A percentile compares a stretch with the other conserved stretches of the same genome.
Conservation (phyloP, 2,329 filamentous ascomycete genomes). For the Exutisphaerella laricina region DNA sequence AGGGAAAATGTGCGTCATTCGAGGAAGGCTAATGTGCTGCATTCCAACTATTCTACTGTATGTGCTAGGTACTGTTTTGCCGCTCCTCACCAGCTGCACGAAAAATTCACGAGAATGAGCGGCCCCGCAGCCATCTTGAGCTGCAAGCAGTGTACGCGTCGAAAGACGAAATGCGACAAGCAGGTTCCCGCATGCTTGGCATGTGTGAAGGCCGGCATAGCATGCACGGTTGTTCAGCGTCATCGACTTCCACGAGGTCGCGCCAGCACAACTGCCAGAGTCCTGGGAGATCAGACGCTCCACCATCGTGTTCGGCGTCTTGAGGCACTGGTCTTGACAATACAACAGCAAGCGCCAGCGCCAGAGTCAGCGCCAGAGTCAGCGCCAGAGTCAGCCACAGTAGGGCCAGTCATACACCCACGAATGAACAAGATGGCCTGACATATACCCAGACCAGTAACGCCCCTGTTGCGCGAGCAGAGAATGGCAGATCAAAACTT, state of each 20-base stretch:
- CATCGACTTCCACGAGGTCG: conserved; percentile 9
- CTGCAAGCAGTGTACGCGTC: conserved; percentile 8
- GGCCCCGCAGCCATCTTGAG: conserved; percentile 3
- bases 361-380: neutral
- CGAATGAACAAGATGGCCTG: too few relatives aligned
- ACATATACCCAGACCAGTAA: neutral
- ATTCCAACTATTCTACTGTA: too few relatives aligned
- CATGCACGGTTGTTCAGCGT: conserved; percentile 8
- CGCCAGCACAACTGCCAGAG: neutral
- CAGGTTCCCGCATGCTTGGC: conserved; percentile 5
- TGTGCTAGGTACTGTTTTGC: too few relatives aligned
- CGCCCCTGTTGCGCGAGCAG: neutral
- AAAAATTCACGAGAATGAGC: conserved; percentile 9
- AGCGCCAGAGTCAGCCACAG: neutral
- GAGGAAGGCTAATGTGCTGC: too few relatives aligned
- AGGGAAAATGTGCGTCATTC: too few relatives aligned
- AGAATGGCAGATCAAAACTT: neutral
- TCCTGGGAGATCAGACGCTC: neutral
- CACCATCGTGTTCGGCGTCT: conserved; percentile 1
- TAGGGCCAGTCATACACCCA: too few relatives aligned
- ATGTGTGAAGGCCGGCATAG: conserved; percentile 9
- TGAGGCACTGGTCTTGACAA: conserved; percentile 3
- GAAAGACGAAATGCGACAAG: conserved; percentile 11
- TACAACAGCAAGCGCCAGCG: neutral
- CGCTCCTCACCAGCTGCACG: too few relatives aligned